Evolutionary conservation across 108 stramenopile species (phyloP), one percentile per base, ranked within the genome.

Genomic region (Schizochytrium sp.): DNA sequence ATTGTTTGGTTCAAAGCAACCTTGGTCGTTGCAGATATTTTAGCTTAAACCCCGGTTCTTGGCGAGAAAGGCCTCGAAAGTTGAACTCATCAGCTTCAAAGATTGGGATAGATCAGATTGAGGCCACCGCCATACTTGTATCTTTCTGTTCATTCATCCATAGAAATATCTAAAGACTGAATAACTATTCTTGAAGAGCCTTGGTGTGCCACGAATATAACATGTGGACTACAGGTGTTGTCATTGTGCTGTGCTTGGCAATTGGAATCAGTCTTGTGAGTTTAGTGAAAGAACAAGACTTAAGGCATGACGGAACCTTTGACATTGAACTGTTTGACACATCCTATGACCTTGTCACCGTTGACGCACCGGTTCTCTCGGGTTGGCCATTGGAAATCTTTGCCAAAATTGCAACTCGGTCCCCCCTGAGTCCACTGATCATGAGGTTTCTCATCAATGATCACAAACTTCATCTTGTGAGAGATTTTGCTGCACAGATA

Each of bases 401-500:
- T 28, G 46, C 83, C 3, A 89, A 72, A 42, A 4, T 90, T 13
- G 49, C 38, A 15, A 72, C 89, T 15, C 17, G 12, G n/a, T 59
- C 90, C 40, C 61, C 58, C 12, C 56, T 91, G 17, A 88, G 87
- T 1, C 89, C 89, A 3, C 28, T 61, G 17, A 46, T 90, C 41
- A 28, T 83, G 42, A 83, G 91, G 3, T 40, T 50, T 1, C 57
- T 90, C 40, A 47, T 90, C 58, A 87, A 90, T 17, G 90, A 90
- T 56, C 90, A 88, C 28, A 19, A 49, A 8, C 50, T 91, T 7
- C n/a, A 44, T 10, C 40, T 46, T 40, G n/a, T 91, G 46, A 57
- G 91, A 13, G 88, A 90, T 4, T 56, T 91, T 7, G 89, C 91
- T 3, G 56, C 87, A 40, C 89, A 91, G 72, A 55, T 91, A 38